phyloP scores from a whole-genome alignment of 805 yeast species.

The Candida dajiaensis region DNA sequence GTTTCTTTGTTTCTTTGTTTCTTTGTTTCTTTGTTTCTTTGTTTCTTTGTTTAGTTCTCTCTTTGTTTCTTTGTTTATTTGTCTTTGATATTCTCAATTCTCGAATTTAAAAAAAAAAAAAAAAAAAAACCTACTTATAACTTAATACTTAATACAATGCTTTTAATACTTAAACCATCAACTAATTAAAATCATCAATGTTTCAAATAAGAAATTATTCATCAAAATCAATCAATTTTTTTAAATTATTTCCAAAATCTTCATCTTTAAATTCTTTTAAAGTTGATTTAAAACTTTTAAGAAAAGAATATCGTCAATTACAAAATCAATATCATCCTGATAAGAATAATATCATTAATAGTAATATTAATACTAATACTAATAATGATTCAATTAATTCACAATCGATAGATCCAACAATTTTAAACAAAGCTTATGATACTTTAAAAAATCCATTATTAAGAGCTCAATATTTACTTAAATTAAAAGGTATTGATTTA shows the following conservation, averaged over 20 bases:
- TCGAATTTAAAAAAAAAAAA: too few species aligned
- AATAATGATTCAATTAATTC: constrained; percentile 3
- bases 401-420: constrained; percentile 17
- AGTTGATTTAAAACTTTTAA: constrained; percentile 47
- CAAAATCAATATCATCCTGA: constrained; percentile 87
- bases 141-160: too few species aligned
- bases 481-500: constrained; percentile 43
- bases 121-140: too few species aligned
- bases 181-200: neutral
- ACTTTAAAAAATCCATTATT: constrained; percentile 63
- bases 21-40: neutral
- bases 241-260: constrained; percentile 67
- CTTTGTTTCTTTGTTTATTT: neutral
- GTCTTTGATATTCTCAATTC: neutral
- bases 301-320: constrained; percentile 68
- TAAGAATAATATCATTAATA: constrained; percentile 22
- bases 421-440: constrained; percentile 71
- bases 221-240: constrained; percentile 32
- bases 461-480: constrained; percentile 59
- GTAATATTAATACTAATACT: neutral
- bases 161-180: too few species aligned
- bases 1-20: neutral
- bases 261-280: constrained; percentile 71
- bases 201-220: constrained; percentile 8
- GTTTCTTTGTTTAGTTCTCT: neutral